Conservation (phyloP, 331 rosid genomes). For the Spiraea crenata region DNA sequence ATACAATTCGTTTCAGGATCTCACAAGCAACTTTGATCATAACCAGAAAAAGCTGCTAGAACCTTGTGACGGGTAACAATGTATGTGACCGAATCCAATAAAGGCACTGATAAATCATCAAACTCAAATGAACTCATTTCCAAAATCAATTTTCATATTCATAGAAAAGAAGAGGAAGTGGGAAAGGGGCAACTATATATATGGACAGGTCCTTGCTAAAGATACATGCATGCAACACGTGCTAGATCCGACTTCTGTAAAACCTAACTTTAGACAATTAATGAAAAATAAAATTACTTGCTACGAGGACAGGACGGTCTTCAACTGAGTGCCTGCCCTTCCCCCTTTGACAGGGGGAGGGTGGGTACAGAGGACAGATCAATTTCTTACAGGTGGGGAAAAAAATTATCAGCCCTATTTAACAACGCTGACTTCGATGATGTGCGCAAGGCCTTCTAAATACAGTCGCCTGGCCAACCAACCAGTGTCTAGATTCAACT, state of each 20-base stretch:
- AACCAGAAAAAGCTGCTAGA: too few species aligned
- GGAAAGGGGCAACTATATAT: not conserved
- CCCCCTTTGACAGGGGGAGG: not conserved
- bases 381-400: slow-evolving; percentile 47
- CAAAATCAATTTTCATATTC: not conserved
- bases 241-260: slow-evolving; percentile 34
- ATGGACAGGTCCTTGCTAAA: slow-evolving; percentile 39
- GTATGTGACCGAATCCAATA: too few species aligned
- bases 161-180: not conserved
- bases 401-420: slow-evolving; percentile 52
- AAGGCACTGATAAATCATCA: not conserved
- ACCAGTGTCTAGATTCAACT: slow-evolving; percentile 39
- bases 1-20: too few species aligned
- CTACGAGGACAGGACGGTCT: slow-evolving; percentile 13
- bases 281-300: slow-evolving; percentile 39
- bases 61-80: too few species aligned
- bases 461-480: slow-evolving; percentile 44
- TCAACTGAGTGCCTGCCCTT: slow-evolving; percentile 25
- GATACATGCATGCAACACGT: slow-evolving; percentile 56
- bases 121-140: slow-evolving; percentile 3
- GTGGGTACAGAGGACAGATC: slow-evolving; percentile 3
- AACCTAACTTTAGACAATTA: slow-evolving; percentile 45
- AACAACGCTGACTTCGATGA: slow-evolving; percentile 29
- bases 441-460: slow-evolving; percentile 41
- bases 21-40: too few species aligned